Evolutionary conservation across 139 green algal genomes (phyloP), one percentile per base, ranked within the genome.

Genomic region (Tetradesmus obliquus): DNA sequence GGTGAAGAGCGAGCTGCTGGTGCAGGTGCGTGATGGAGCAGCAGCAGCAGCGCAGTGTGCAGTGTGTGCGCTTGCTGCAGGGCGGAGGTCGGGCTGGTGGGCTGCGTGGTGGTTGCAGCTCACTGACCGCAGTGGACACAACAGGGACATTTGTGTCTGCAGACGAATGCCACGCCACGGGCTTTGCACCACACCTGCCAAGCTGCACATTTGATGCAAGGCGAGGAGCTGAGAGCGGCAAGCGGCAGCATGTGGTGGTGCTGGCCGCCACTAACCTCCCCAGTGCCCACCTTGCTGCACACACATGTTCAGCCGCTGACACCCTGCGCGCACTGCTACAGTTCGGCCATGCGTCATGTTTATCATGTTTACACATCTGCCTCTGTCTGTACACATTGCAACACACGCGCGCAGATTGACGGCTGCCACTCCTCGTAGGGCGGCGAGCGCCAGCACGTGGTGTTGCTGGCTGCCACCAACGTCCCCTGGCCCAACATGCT

Each of bases 391-490:
- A 45, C 32, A 45, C 32, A 45, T 45, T 45, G 32, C 32, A 45
- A 45, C 32, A 45, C 32, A 45, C 0, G 32, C 3, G 8, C 51
- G 54, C 87, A 96, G 92, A 94, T 96, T 55, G 93, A 96, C 88
- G 94, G 94, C 76, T 94, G 93, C 85, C 91, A 94, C 82, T 86
- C 80, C 2, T 79, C 79, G 10, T 86, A 92, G 86, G 88, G 60
- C 17, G 88, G 91, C 74, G 92, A 87, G 20, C 89, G 91, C 55
- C 94, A 95, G 84, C 94, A 96, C 83, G 97, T 99, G 71, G 98
- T 99, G 97, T 96, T 99, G 84, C 95, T 99, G 66, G 98, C 97
- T 0, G 98, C 98, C 76, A 99, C 98, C 71, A 99, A 99, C 95
- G 98, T 98, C 91, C 98, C 98, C 2, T 99, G 97, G 97, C 96